Percentiles rank a stretch among this genome's conserved stretches.
phyloP scores from a whole-genome alignment of 75 land plant species.

The Chamaecyparis obtusa region DNA sequence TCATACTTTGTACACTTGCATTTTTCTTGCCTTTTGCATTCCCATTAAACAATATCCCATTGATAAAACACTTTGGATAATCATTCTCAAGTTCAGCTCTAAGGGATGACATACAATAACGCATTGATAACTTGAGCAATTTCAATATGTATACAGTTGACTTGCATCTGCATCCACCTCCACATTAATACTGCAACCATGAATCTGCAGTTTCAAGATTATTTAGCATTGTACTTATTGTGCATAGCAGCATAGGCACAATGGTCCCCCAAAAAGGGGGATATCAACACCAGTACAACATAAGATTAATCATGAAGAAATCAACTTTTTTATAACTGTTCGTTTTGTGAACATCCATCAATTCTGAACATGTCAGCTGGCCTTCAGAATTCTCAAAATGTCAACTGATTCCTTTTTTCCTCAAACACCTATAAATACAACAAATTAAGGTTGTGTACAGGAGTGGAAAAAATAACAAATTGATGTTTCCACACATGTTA shows the following conservation, averaged over 20 bases:
- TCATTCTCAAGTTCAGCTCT: neutral
- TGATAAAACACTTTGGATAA: neutral
- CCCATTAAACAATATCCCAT: neutral
- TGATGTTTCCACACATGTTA: neutral
- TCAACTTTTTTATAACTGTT: neutral
- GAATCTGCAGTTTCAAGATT: neutral
- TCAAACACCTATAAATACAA: neutral
- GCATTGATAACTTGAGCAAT: neutral
- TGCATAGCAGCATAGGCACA: neutral
- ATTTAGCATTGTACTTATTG: neutral
- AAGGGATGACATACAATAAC: neutral
- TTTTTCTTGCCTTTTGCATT: no score
- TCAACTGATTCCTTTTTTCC: no score
- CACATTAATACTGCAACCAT: neutral
- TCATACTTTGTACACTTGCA: no score
- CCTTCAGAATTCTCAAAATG: no score
- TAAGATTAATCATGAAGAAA: neutral
- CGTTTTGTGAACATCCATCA: neutral
- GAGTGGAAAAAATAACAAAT: neutral
- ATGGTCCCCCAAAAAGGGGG: neutral
- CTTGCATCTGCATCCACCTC: neutral
- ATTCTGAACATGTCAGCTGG: no score
- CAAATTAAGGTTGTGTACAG: neutral
- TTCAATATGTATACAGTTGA: neutral
- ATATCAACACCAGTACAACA: neutral